Percentiles rank a stretch among this genome's conserved stretches.
Evolutionary conservation across 2,329 filamentous ascomycete species (phyloP).

Genomic region (Helotiales sp.): DNA sequence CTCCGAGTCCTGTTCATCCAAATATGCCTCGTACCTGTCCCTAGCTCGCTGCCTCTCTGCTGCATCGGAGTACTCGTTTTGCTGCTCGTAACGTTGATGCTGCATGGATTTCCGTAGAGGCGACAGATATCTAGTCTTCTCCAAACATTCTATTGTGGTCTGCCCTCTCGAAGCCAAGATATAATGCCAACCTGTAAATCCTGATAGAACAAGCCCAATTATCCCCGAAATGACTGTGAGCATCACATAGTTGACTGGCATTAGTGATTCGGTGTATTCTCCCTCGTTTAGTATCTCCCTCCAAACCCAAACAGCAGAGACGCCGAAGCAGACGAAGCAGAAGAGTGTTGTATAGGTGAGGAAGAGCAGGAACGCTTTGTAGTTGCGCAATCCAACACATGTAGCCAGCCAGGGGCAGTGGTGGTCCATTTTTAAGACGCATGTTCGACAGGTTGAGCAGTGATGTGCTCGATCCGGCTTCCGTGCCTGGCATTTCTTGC

Average conservation of each 20-base stretch:
- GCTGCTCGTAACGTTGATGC: constrained; percentile 63
- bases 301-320: constrained; percentile 81
- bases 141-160: constrained; percentile 94
- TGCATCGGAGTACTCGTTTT: constrained; percentile 49
- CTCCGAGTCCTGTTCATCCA: constrained; percentile 85
- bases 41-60: constrained; percentile 64
- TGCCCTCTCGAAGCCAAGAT: constrained; percentile 75
- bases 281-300: constrained; percentile 72
- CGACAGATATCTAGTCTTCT: constrained; percentile 91
- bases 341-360: constrained; percentile 86
- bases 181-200: constrained; percentile 92
- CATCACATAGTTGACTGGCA: constrained; percentile 90
- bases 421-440: constrained; percentile 99
- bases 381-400: constrained; percentile 90
- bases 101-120: constrained; percentile 73
- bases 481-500: constrained; percentile 93
- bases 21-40: constrained; percentile 73
- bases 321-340: constrained; percentile 77
- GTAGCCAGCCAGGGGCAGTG: constrained; percentile 98
- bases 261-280: constrained; percentile 70
- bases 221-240: constrained; percentile 85
- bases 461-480: constrained; percentile 97
- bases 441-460: constrained; percentile 91
- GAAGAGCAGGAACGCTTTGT: constrained; percentile 94
- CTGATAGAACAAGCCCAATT: constrained; percentile 83